Base-by-base conservation (phyloP, 495 filamentous ascomycete genomes). In the Aeminium ludgeri region DNA sequence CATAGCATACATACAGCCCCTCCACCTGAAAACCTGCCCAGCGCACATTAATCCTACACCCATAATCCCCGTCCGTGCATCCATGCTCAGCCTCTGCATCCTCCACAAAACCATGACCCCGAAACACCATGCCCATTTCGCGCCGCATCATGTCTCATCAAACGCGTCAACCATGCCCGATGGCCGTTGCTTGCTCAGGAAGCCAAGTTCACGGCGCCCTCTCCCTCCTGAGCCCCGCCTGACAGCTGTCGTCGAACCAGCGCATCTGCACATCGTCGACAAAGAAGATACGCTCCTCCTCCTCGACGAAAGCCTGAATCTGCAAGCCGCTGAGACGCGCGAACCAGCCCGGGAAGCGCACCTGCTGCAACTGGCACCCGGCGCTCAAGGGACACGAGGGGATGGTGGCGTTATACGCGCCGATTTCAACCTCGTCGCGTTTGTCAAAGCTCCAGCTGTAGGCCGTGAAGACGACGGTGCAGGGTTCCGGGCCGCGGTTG, bases 211-310 rank as follows among this genome's bases (percentile, higher is more conserved):
- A 39, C 20, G 12, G 36, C 8, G 36, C 31, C 3, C 18, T 16
- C 47, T 23, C 23, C 38, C 47, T 50, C 20, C 15, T 27, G 39
- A 46, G 30, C 7, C 43, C 48, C 6, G 64, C 63, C 16, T 46
- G 50, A 46, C 65, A 68, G 18, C 50, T 65, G 29, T 64, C 62
- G 48, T 68, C 62, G 7, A 41, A 56, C 65, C 65, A 68, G 8
- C 41, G 59, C 20, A 67, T 33, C 4, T 33, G 30, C 25, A 68
- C 30, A 34, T 58, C 51, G 45, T 68, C 65, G 54, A 65, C 49
- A 50, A 64, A 65, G 40, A 53, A 66, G 19, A 58, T 51, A 31
- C 46, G 49, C 40, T 54, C 47, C 30, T 40, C 34, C 3, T 39
- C 48, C 30, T 45, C 43, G 17, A 60, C 54, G n/a, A 52, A 57